These are phyloP conservation scores for Fusarium cyanostomum DNA, from an alignment of 2,329 filamentous ascomycete species.

Conservation along the genomic window DNA sequence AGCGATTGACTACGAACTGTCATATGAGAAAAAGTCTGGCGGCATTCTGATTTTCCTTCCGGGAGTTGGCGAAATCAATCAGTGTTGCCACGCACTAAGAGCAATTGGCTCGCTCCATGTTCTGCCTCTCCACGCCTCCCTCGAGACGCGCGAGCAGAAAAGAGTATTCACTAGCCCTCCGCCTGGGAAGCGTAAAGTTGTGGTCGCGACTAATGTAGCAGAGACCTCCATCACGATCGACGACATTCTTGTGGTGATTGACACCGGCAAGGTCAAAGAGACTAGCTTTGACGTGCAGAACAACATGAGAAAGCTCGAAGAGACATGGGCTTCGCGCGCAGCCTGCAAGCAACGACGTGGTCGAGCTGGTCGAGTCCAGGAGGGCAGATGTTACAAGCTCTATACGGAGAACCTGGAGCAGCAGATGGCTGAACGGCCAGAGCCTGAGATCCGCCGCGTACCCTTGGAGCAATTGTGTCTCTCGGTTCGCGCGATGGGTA, in stretches of 20 bases:
- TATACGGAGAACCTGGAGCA: slow-evolving; percentile 87
- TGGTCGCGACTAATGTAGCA: slow-evolving; percentile 95
- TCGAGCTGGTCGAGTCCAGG: slow-evolving; percentile 90
- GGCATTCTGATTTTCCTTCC: slow-evolving; percentile 97
- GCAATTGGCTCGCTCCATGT: slow-evolving; percentile 73
- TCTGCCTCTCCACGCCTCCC: slow-evolving; percentile 89
- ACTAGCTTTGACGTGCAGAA: slow-evolving; percentile 91
- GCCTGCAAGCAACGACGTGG: slow-evolving; percentile 95
- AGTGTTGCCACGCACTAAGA: slow-evolving; percentile 78
- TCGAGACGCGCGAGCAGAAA: slow-evolving; percentile 88
- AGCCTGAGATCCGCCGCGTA: slow-evolving; percentile 92
- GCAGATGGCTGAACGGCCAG: slow-evolving; percentile 87
- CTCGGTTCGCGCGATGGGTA: slow-evolving; percentile 94
- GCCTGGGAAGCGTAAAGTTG: slow-evolving; percentile 84
- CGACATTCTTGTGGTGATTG: slow-evolving; percentile 95
- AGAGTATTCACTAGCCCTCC: slow-evolving; percentile 84
- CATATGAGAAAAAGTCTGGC: slow-evolving; percentile 70
- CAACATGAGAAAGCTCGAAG: slow-evolving; percentile 93
- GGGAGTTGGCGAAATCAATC: slow-evolving; percentile 89
- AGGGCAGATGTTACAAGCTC: slow-evolving; percentile 93
- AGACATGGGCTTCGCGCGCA: slow-evolving; percentile 93
- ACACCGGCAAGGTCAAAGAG: slow-evolving; percentile 95
- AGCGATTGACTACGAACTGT: slow-evolving; percentile 81
- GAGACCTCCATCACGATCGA: slow-evolving; percentile 99
- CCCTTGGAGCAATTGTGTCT: slow-evolving; percentile 94